Evolutionary conservation across 2,329 filamentous ascomycete species (phyloP).

Genomic region (Trichoderma oligosporum): DNA sequence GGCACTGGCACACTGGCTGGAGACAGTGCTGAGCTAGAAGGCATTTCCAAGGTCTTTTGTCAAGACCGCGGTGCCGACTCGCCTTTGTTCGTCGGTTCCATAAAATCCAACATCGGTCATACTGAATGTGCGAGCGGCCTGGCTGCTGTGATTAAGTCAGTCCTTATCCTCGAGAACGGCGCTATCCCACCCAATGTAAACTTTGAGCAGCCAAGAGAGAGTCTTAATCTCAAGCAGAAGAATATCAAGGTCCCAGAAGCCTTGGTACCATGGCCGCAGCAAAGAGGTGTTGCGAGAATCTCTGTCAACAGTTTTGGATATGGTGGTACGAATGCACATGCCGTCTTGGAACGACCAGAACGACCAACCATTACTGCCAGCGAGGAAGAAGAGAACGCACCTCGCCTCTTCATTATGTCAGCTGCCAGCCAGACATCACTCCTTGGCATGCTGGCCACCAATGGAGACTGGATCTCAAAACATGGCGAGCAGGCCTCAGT

Average conservation of each 20-base stretch:
- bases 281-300: neutral
- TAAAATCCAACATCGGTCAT: slow-evolving; percentile 30
- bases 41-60: slow-evolving; percentile 21
- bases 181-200: slow-evolving; percentile 21
- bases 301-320: slow-evolving; percentile 47
- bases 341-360: slow-evolving; percentile 28
- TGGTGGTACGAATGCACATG: slow-evolving; percentile 43
- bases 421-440: neutral
- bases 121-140: slow-evolving; percentile 22
- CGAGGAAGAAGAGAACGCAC: neutral
- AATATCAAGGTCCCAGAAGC: slow-evolving; percentile 12
- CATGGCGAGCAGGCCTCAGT: neutral
- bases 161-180: slow-evolving; percentile 20
- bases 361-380: neutral
- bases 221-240: slow-evolving; percentile 14
- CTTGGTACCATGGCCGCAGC: neutral
- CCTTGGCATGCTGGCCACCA: neutral
- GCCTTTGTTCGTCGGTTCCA: slow-evolving; percentile 17
- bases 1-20: slow-evolving; percentile 23
- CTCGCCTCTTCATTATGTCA: neutral
- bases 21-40: slow-evolving; percentile 21
- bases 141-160: slow-evolving; percentile 20
- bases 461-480: neutral
- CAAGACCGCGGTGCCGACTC: neutral
- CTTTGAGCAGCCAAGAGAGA: slow-evolving; percentile 18